Evolutionary conservation across 2,329 filamentous ascomycete species (phyloP).

Genomic region (Atkinsonella texensis): DNA sequence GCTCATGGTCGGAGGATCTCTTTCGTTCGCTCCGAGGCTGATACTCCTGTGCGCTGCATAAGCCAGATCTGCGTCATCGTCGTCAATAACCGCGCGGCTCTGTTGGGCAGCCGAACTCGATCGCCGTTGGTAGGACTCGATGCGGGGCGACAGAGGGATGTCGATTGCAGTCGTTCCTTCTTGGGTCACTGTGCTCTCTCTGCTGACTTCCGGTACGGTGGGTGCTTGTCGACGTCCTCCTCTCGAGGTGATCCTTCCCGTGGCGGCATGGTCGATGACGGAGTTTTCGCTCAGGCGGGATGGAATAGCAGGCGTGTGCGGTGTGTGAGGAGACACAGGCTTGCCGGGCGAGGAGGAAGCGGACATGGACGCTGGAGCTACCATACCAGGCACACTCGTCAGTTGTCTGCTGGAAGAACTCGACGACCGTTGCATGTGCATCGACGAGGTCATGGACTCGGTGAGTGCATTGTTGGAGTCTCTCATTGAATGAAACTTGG

Average conservation of each 20-base stretch:
- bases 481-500: slow-evolving; percentile 76
- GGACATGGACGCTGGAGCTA: slow-evolving; percentile 64
- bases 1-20: slow-evolving; percentile 53
- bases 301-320: slow-evolving; percentile 86
- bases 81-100: slow-evolving; percentile 38
- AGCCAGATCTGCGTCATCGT: slow-evolving; percentile 49
- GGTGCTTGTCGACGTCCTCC: slow-evolving; percentile 14
- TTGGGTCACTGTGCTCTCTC: slow-evolving; percentile 29
- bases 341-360: slow-evolving; percentile 84
- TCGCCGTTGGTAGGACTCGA: slow-evolving; percentile 43
- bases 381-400: slow-evolving; percentile 50
- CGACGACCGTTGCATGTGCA: slow-evolving; percentile 72
- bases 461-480: slow-evolving; percentile 82
- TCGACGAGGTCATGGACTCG: slow-evolving; percentile 85
- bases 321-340: slow-evolving; percentile 78
- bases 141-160: slow-evolving; percentile 59
- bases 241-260: slow-evolving; percentile 19
- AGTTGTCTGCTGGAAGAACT: slow-evolving; percentile 56
- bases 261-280: slow-evolving; percentile 34
- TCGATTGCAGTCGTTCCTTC: slow-evolving; percentile 56
- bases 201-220: slow-evolving; percentile 19
- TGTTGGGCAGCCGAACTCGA: slow-evolving; percentile 60
- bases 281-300: slow-evolving; percentile 89
- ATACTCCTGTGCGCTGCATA: slow-evolving; percentile 53
- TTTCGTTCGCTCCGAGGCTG: slow-evolving; percentile 53